Evolutionary conservation across 495 filamentous ascomycete genomes (phyloP).

Genomic region (Cairneyella variabilis): DNA sequence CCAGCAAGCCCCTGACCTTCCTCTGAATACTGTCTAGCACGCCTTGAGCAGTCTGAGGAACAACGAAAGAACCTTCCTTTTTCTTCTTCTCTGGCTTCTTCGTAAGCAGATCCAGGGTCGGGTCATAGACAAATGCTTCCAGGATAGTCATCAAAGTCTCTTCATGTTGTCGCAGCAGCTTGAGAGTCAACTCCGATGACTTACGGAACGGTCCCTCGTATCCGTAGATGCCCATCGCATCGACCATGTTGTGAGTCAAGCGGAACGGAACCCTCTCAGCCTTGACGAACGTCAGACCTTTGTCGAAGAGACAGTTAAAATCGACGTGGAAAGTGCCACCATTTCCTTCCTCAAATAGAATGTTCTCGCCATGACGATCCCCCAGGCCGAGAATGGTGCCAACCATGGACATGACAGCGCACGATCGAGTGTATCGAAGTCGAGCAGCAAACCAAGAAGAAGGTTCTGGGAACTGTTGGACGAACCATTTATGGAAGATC

Average conservation of each 20-base stretch:
- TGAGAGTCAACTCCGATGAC: slow-evolving; percentile 82
- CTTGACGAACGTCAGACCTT: slow-evolving; percentile 92
- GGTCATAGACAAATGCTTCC: slow-evolving; percentile 95
- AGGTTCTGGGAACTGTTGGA: slow-evolving; percentile 89
- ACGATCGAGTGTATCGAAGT: slow-evolving; percentile 87
- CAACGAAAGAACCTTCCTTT: slow-evolving; percentile 45
- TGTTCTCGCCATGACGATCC: slow-evolving; percentile 97
- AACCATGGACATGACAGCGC: slow-evolving; percentile 97
- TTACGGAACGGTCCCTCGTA: slow-evolving; percentile 90
- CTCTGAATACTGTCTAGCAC: slow-evolving; percentile 84
- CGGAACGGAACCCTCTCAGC: slow-evolving; percentile 97
- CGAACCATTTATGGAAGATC: slow-evolving; percentile 90
- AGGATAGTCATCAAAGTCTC: slow-evolving; percentile 96
- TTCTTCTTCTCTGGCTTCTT: slow-evolving; percentile 62
- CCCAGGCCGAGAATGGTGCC: slow-evolving; percentile 92
- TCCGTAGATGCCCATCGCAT: slow-evolving; percentile 90
- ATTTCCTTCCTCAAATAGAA: slow-evolving; percentile 89
- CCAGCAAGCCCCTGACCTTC: slow-evolving; percentile 81
- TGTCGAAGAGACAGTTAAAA: slow-evolving; percentile 99
- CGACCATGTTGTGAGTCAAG: slow-evolving; percentile 95
- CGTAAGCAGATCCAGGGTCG: slow-evolving; percentile 86
- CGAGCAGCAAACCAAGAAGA: slow-evolving; percentile 87
- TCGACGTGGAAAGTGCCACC: slow-evolving; percentile 96
- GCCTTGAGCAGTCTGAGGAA: slow-evolving; percentile 81
- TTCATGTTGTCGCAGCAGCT: slow-evolving; percentile 82